Conservation (phyloP, 176 grass and related monocot species). For the Phoenix dactylifera region DNA sequence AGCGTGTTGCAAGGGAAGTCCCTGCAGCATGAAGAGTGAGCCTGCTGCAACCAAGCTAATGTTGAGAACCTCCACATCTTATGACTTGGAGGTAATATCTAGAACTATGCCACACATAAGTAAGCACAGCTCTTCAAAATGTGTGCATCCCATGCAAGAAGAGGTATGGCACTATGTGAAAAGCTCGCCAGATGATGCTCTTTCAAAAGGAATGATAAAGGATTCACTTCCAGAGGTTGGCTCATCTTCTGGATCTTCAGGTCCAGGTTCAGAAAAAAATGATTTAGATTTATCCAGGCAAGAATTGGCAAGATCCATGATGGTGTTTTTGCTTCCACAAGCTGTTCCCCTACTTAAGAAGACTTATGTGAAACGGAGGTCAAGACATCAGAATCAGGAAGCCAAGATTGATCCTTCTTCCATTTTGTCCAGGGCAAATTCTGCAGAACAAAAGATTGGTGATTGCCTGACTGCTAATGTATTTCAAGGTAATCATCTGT, state of each 20-base stretch:
- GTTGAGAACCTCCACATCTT: background rate
- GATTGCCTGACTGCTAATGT: conserved; percentile 17
- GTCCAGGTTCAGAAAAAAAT: conserved; percentile 59
- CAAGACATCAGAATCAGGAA: conserved; percentile 35
- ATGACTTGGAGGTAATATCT: background rate
- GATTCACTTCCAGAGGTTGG: conserved; percentile 49
- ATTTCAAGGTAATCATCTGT: conserved; percentile 44
- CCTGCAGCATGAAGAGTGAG: conserved; percentile 2
- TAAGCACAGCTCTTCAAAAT: conserved; percentile 19
- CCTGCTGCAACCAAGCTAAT: background rate
- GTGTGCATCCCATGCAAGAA: conserved; percentile 20
- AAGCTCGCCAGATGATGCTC: conserved; percentile 26
- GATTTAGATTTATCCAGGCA: conserved; percentile 45
- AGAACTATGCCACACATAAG: conserved; percentile 7
- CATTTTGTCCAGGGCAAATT: background rate
- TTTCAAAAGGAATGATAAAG: conserved; percentile 26
- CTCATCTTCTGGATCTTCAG: conserved; percentile 45
- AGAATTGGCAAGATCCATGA: conserved; percentile 71
- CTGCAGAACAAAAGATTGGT: conserved; percentile 17
- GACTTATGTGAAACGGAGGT: conserved; percentile 44
- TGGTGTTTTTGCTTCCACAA: conserved; percentile 81
- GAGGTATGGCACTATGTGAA: conserved; percentile 15
- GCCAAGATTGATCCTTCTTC: conserved; percentile 11
- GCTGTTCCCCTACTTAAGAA: conserved; percentile 72
- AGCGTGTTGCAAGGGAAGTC: conserved; percentile 25